Evolutionary conservation across 2,329 filamentous ascomycete genomes (phyloP).

Genomic region (Colletotrichum sp.): DNA sequence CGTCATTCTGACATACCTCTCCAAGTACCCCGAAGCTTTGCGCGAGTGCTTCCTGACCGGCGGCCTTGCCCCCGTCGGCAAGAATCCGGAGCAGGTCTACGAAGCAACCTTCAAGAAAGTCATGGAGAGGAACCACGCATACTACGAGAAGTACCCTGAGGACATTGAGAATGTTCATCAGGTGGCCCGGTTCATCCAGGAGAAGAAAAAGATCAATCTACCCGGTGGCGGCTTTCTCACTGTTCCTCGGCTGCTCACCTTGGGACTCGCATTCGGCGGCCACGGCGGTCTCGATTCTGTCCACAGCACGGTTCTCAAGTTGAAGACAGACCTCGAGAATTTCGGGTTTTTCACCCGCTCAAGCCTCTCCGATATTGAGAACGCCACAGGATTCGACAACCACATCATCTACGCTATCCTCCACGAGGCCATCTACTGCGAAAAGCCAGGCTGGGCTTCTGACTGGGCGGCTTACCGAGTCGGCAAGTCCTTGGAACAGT

Average conservation of each 20-base stretch:
- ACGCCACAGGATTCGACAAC: constrained; percentile 72
- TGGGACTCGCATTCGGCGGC: constrained; percentile 79
- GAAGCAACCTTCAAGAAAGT: constrained; percentile 72
- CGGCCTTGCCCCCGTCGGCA: constrained; percentile 79
- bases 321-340: constrained; percentile 74
- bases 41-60: constrained; percentile 86
- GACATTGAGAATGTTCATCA: constrained; percentile 72
- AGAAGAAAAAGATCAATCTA: constrained; percentile 59
- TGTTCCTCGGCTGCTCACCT: constrained; percentile 73
- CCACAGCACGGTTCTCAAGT: constrained; percentile 75
- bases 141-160: constrained; percentile 85
- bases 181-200: constrained; percentile 68
- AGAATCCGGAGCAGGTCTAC: constrained; percentile 78
- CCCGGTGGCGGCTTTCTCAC: constrained; percentile 78
- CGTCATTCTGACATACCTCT: constrained; percentile 82
- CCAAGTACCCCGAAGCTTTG: constrained; percentile 76
- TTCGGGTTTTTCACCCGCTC: constrained; percentile 78
- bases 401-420: constrained; percentile 84
- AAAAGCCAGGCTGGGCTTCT: constrained; percentile 65
- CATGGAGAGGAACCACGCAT: constrained; percentile 73
- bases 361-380: constrained; percentile 72
- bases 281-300: constrained; percentile 78
- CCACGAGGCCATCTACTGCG: constrained; percentile 88
- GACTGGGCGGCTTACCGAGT: constrained; percentile 78
- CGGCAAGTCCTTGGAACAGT: constrained; percentile 51